A percentile compares a stretch with the other conserved stretches of the same genome.
phyloP scores from a whole-genome alignment of 2,329 filamentous ascomycete genomes.

The Cladosporium sp. region DNA sequence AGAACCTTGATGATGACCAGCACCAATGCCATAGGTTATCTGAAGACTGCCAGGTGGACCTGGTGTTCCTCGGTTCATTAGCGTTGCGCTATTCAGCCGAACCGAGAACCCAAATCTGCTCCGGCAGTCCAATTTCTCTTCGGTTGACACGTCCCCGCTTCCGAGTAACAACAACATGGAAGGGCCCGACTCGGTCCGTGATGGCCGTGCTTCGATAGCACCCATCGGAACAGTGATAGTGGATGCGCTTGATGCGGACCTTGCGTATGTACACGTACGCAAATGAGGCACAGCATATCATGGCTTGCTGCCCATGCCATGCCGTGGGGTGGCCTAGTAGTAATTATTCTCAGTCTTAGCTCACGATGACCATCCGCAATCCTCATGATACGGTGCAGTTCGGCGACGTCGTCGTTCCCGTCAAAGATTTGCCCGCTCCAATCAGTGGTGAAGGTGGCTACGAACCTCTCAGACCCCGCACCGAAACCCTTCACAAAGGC shows the following conservation, averaged over 20 bases:
- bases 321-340: background rate
- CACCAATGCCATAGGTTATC: background rate
- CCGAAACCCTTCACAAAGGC: background rate
- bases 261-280: no score
- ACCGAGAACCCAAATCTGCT: background rate
- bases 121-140: background rate
- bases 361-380: no score
- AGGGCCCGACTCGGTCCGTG: no score
- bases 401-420: background rate
- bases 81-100: background rate
- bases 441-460: background rate
- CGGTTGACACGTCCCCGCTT: background rate
- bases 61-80: background rate
- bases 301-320: background rate
- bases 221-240: background rate
- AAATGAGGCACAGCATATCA: background rate
- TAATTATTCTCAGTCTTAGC: no score
- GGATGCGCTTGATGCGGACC: background rate
- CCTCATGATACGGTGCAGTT: no score
- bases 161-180: no score
- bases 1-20: no score
- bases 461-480: constrained; percentile 1
- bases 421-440: background rate
- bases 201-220: background rate
- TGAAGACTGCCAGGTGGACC: background rate